These are phyloP conservation scores for Schwanniomyces occidentalis DNA, from an alignment of 805 yeast species.

Conservation along the genomic window DNA sequence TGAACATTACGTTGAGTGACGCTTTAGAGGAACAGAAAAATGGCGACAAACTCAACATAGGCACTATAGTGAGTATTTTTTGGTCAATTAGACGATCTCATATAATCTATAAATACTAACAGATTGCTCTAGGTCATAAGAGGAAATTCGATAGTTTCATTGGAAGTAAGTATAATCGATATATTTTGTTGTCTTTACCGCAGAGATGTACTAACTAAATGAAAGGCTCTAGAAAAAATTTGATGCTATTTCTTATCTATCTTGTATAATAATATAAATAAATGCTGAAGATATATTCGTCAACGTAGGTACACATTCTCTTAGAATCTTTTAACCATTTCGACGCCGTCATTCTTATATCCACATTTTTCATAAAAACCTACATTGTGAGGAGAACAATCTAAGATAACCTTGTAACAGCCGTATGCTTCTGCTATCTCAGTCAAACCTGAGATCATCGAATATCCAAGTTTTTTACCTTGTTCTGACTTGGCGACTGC, in stretches of 20 bases:
- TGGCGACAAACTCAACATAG: slow-evolving; percentile 56
- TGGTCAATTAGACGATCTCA: no score
- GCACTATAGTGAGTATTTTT: slow-evolving; percentile 52
- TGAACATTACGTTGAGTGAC: slow-evolving; percentile 70
- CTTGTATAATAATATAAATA: no score
- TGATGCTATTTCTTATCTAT: no score
- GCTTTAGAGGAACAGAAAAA: slow-evolving; percentile 60
- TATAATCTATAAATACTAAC: slow-evolving; percentile 11
- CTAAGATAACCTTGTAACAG: slow-evolving; percentile 87
- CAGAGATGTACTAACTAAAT: slow-evolving; percentile 30
- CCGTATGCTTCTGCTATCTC: slow-evolving; percentile 58
- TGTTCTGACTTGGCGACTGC: slow-evolving; percentile 75
- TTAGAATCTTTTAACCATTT: slow-evolving; percentile 59
- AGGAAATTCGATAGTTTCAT: slow-evolving; percentile 74
- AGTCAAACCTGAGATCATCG: slow-evolving; percentile 62
- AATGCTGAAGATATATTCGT: no score
- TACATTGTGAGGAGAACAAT: slow-evolving; percentile 81
- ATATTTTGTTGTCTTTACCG: no score
- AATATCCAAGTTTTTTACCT: slow-evolving; percentile 78
- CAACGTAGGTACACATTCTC: no score
- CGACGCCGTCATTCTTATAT: slow-evolving; percentile 60
- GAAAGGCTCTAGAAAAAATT: slow-evolving; percentile 36
- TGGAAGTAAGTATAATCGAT: slow-evolving; percentile 51
- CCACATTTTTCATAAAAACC: slow-evolving; percentile 91
- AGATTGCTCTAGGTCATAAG: slow-evolving; percentile 50